Conservation (phyloP, 345 rosid genomes). For the Salix arbutifolia region DNA sequence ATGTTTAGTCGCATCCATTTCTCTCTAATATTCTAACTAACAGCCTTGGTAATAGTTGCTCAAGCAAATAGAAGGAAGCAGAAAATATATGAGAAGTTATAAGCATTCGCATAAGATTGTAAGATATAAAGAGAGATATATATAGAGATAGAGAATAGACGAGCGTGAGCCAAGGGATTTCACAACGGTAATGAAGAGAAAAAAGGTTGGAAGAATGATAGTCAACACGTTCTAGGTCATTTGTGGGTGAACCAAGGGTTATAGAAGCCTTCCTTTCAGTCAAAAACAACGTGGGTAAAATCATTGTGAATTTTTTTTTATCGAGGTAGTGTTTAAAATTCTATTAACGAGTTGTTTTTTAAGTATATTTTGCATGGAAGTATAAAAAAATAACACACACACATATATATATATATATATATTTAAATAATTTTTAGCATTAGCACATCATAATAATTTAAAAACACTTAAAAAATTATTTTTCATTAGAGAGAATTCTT, state of each 20-base stretch:
- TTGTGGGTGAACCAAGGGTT: neutral
- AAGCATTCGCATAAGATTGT: neutral
- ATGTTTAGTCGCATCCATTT: slow-evolving; percentile 2
- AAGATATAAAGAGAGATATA: neutral
- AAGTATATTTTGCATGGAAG: too few relatives aligned
- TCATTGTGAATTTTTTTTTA: neutral
- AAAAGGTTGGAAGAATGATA: neutral
- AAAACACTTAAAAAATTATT: too few relatives aligned
- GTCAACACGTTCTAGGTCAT: slow-evolving; percentile 3
- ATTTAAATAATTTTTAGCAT: too few relatives aligned
- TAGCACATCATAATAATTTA: too few relatives aligned
- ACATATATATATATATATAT: too few relatives aligned
- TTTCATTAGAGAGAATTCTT: too few relatives aligned
- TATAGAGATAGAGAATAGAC: too few relatives aligned
- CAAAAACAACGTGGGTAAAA: neutral
- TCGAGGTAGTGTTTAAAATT: too few relatives aligned
- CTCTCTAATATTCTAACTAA: neutral
- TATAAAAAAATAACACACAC: too few relatives aligned
- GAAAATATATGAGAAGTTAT: neutral
- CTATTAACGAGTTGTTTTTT: too few relatives aligned
- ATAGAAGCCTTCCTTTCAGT: neutral
- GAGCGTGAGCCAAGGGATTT: neutral
- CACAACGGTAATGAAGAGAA: neutral
- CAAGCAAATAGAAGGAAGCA: neutral
- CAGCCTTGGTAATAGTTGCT: neutral